phyloP scores from a whole-genome alignment of 2,329 filamentous ascomycete genomes.

The Curvularia hawaiiensis region DNA sequence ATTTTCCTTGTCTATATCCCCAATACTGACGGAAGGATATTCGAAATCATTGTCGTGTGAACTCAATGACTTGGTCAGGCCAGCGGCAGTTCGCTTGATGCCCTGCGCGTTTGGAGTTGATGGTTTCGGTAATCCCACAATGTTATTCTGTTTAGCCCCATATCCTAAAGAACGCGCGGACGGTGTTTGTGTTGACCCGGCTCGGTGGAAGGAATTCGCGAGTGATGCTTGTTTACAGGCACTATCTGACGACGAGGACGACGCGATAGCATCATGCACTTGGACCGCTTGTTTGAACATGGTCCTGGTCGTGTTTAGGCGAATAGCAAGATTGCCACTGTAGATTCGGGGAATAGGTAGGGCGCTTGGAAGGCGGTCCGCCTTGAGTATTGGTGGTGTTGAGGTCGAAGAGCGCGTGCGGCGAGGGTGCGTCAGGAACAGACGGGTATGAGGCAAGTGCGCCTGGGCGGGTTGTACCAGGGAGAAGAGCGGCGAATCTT shows the following conservation, averaged over 20 bases:
- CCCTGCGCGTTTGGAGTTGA: conserved; percentile 33
- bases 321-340: conserved; percentile 26
- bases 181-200: conserved; percentile 37
- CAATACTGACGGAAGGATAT: conserved; percentile 35
- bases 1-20: conserved; percentile 36
- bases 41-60: conserved; percentile 43
- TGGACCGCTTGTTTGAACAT: conserved; percentile 52
- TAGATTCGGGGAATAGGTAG: conserved; percentile 10
- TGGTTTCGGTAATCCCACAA: conserved; percentile 14
- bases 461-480: conserved; percentile 25
- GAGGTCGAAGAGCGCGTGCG: conserved; percentile 24
- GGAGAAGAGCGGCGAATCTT: conserved; percentile 26
- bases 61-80: conserved; percentile 52
- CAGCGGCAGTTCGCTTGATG: conserved; percentile 54
- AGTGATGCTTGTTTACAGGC: conserved; percentile 39
- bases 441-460: conserved; percentile 23
- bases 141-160: conserved; percentile 38
- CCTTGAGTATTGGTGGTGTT: conserved; percentile 9
- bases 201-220: conserved; percentile 49
- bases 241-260: conserved; percentile 30
- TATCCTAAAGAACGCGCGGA: conserved; percentile 44
- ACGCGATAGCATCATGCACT: conserved; percentile 43
- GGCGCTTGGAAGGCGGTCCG: not conserved
- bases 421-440: conserved; percentile 9
- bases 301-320: conserved; percentile 22